A percentile compares a stretch with the other conserved stretches of the same genome.
phyloP scores from a whole-genome alignment of 2,329 filamentous ascomycete species.

The Fusarium sp. region DNA sequence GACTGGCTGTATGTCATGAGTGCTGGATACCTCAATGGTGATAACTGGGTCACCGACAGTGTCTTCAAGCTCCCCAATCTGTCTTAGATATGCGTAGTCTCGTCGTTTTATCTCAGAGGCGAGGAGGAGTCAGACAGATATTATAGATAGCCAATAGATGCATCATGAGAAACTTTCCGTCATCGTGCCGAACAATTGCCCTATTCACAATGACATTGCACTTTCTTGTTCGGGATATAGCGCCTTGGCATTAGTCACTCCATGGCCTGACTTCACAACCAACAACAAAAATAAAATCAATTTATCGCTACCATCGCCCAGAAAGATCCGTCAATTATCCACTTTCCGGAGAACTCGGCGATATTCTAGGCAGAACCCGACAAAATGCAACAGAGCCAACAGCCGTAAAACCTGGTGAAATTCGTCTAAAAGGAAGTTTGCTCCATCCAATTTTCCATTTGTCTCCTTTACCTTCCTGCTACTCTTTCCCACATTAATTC shows the following conservation, averaged over 20 bases:
- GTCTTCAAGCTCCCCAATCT: slow-evolving; percentile 10
- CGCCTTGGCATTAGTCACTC: background rate
- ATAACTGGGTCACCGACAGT: slow-evolving; percentile 11
- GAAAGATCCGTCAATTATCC: background rate
- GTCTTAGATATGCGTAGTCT: background rate
- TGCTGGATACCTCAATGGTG: background rate
- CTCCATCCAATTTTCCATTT: no score
- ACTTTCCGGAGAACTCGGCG: background rate
- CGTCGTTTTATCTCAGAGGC: rapidly evolving
- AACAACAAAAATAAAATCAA: background rate
- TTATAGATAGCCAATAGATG: no score
- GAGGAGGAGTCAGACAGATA: background rate
- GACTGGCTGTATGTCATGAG: slow-evolving; percentile 8
- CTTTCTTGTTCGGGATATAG: rapidly evolving
- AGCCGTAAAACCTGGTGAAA: no score
- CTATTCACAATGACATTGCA: no score
- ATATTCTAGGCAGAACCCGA: background rate
- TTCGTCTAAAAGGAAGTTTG: no score
- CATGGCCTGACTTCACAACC: background rate
- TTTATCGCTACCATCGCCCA: background rate
- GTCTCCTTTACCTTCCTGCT: no score
- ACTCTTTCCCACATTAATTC: no score
- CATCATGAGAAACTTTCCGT: no score
- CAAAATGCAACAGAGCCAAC: background rate
- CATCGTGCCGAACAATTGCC: no score